These are phyloP conservation scores for Apophysomyces trapeziformis DNA, from an alignment of 371 early-diverging fungal genomes.

Conservation along the genomic window DNA sequence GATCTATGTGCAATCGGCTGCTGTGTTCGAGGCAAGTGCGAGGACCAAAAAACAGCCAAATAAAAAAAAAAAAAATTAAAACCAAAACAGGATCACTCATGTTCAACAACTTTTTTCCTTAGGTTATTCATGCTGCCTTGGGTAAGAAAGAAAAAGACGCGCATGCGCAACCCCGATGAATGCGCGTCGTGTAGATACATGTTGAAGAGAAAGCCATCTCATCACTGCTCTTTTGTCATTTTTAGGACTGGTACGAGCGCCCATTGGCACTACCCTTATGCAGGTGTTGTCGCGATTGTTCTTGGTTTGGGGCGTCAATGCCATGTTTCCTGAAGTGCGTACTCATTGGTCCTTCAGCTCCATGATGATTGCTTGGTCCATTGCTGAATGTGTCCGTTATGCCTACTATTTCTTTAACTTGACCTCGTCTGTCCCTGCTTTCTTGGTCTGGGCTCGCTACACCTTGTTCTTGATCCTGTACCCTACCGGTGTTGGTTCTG, in stretches of 20 bases:
- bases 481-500: conserved; percentile 88
- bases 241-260: conserved; percentile 79
- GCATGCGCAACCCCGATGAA: too few species aligned
- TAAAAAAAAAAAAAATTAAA: too few species aligned
- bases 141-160: conserved; percentile 13
- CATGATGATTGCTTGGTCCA: conserved; percentile 92
- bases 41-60: background rate
- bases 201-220: background rate
- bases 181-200: too few species aligned
- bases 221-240: conserved; percentile 13
- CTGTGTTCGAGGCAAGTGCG: conserved; percentile 70
- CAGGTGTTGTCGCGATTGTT: conserved; percentile 90
- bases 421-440: conserved; percentile 44
- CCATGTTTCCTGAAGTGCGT: conserved; percentile 68
- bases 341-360: conserved; percentile 72
- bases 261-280: conserved; percentile 76
- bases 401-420: conserved; percentile 81
- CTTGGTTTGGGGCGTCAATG: conserved; percentile 83
- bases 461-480: conserved; percentile 90
- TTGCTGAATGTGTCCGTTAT: conserved; percentile 92
- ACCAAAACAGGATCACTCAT: background rate
- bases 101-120: background rate
- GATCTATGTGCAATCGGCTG: conserved; percentile 75
- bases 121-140: conserved; percentile 34
- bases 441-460: conserved; percentile 78